These are phyloP conservation scores for Hypomontagnella monticulosa DNA, from an alignment of 495 filamentous ascomycete species.

Conservation along the genomic window DNA sequence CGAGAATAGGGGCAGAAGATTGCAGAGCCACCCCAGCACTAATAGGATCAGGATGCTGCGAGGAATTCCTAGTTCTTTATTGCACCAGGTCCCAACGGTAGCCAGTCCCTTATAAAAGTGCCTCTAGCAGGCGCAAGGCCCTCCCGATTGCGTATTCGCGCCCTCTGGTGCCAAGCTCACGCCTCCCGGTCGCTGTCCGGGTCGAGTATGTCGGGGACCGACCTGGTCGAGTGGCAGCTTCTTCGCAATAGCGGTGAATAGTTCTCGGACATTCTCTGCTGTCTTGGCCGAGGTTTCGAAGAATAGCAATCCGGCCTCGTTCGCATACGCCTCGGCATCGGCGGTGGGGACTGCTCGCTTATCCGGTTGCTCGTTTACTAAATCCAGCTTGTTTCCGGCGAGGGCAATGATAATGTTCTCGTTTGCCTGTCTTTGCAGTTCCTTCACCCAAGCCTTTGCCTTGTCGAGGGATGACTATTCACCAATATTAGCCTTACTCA, in stretches of 20 bases:
- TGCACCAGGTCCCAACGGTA: slow-evolving; percentile 21
- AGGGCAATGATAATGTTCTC: slow-evolving; percentile 99
- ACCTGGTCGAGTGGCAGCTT: slow-evolving; percentile 95
- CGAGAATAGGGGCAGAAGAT: slow-evolving; percentile 7
- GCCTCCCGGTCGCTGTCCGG: slow-evolving; percentile 74
- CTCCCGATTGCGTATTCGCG: slow-evolving; percentile 75
- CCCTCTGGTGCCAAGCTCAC: slow-evolving; percentile 84
- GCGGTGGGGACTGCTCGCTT: slow-evolving; percentile 89
- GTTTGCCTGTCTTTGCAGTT: slow-evolving; percentile 97
- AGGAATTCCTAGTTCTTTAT: slow-evolving; percentile 14
- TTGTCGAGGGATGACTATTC: slow-evolving; percentile 92
- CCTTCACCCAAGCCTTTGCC: slow-evolving; percentile 99
- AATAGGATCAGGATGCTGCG: slow-evolving; percentile 25
- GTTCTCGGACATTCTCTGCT: slow-evolving; percentile 90
- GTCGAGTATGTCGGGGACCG: slow-evolving; percentile 81
- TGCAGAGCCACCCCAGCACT: slow-evolving; percentile 21
- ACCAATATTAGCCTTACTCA: slow-evolving; percentile 14
- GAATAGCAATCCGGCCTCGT: slow-evolving; percentile 91
- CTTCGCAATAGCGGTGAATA: slow-evolving; percentile 98
- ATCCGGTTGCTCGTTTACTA: slow-evolving; percentile 87
- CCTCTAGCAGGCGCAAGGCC: slow-evolving; percentile 77
- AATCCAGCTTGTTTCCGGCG: slow-evolving; percentile 96
- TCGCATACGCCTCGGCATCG: slow-evolving; percentile 94
- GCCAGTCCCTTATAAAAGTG: slow-evolving; percentile 24
- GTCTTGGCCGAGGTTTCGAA: slow-evolving; percentile 99